Percentiles rank a stretch among this genome's conserved stretches.
phyloP scores from a whole-genome alignment of 495 filamentous ascomycete genomes.

The Bathelium albidoporum region DNA sequence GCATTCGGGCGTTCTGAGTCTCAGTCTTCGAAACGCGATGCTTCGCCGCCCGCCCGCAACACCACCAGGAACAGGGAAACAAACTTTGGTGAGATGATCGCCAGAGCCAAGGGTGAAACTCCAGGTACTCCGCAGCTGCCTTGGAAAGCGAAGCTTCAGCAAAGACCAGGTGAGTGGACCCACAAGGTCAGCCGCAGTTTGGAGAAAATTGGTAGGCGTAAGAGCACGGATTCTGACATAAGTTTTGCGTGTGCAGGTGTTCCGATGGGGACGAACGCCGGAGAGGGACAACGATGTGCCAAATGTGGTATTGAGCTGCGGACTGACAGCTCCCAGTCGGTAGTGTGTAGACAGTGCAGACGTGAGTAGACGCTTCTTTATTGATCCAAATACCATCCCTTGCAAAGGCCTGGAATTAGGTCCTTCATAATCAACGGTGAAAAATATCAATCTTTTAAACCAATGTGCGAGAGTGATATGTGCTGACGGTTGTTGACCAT shows the following conservation, averaged over 20 bases:
- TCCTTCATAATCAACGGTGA: too few relatives aligned
- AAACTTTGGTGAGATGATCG: not conserved
- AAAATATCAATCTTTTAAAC: too few relatives aligned
- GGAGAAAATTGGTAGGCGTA: not conserved
- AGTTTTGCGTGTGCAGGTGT: constrained; percentile 5
- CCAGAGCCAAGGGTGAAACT: not conserved
- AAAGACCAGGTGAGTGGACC: not conserved
- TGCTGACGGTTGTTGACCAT: not conserved
- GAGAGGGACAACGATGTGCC: not conserved
- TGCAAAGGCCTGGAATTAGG: too few relatives aligned
- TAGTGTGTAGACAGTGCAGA: not conserved
- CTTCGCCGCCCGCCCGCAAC: not conserved
- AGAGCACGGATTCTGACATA: not conserved
- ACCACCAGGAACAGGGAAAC: not conserved
- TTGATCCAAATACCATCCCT: too few relatives aligned
- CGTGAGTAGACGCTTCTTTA: not conserved
- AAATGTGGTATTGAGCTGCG: not conserved
- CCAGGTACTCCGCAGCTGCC: not conserved
- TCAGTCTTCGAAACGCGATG: not conserved
- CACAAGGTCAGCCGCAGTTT: not conserved
- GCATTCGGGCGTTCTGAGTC: not conserved
- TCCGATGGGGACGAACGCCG: not conserved
- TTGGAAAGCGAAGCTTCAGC: not conserved
- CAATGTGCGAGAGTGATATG: not conserved
- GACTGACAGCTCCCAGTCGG: not conserved